Evolutionary conservation across 2,329 filamentous ascomycete genomes (phyloP), one percentile per base, ranked within the genome.

Genomic region (Phialemoniopsis sp.): DNA sequence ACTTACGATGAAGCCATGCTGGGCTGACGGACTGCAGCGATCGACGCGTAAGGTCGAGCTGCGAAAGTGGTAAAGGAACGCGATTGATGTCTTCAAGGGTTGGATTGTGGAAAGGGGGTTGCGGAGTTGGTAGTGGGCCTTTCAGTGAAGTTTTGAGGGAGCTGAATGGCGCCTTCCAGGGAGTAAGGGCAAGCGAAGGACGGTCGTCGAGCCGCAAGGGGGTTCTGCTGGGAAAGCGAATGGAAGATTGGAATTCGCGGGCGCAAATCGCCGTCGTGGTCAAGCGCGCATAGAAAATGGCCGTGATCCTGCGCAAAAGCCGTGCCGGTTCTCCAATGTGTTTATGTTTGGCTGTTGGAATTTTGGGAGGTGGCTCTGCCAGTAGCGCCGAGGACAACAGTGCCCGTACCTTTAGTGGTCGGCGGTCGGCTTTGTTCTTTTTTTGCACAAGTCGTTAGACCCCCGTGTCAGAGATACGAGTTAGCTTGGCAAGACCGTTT

Each of bases 1-100:
- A 49, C 48, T 37, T 43, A 51, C 49, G 43, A 41, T 17, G 41
- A 32, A 21, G 43, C 38, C 49, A 51, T 51, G 38, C 29, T 40
- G 39, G 42, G 40, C 39, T 16, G 36, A 13, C 26, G 26, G 29
- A 15, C 28, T 14, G n/a, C 30, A 32, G 36, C 29, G 34, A 15
- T 37, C 19, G 39, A 29, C 16, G 36, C 34, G 36, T 13, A 14
- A 32, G n/a, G 35, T 32, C 35, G 36, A 15, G 31, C 29, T 33
- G 38, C 32, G 34, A 34, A 26, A 19, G 18, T 30, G 29, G 26
- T 32, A 31, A 13, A n/a, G n/a, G 21, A 32, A 39, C 16, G 36
- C 32, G 40, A 28, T n/a, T 18, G 31, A 38, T 36, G 21, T 33
- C n/a, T 37, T 29, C 15, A 26, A 26, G 21, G 26, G 35, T 15